phyloP scores from a whole-genome alignment of 257 asterid genomes.

The Misopates orontium region DNA sequence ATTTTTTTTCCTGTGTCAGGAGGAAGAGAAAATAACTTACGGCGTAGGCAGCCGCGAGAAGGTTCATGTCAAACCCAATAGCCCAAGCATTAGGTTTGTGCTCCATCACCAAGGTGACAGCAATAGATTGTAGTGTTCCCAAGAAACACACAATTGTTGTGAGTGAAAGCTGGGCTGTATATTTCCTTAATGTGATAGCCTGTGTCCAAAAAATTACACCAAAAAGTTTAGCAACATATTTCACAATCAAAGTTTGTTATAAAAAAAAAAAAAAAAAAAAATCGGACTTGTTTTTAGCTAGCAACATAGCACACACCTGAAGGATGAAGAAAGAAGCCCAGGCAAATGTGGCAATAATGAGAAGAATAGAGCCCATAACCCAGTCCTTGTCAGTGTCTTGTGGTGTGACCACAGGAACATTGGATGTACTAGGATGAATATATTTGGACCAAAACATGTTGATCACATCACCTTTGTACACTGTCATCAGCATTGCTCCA shows the following conservation, averaged over 20 bases:
- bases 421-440: conserved; percentile 34
- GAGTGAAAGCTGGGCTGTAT: conserved; percentile 77
- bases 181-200: conserved; percentile 62
- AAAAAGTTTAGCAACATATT: too few relatives aligned
- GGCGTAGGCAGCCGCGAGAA: conserved; percentile 92
- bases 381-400: conserved; percentile 59
- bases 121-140: conserved; percentile 89
- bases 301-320: conserved; percentile 63
- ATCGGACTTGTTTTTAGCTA: too few relatives aligned
- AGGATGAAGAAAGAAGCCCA: conserved; percentile 94
- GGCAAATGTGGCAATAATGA: conserved; percentile 81
- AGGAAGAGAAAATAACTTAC: conserved; percentile 39
- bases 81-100: conserved; percentile 69
- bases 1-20: neutral
- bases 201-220: conserved; percentile 17
- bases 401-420: conserved; percentile 17
- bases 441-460: conserved; percentile 61
- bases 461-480: conserved; percentile 73
- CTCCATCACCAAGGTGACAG: conserved; percentile 76
- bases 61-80: conserved; percentile 83
- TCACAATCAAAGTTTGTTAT: too few relatives aligned
- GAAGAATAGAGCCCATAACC: conserved; percentile 86
- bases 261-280: too few relatives aligned
- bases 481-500: conserved; percentile 88
- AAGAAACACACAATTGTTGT: conserved; percentile 75